These are phyloP conservation scores for Phialophora expanda DNA, from an alignment of 2,329 filamentous ascomycete species.

Conservation along the genomic window DNA sequence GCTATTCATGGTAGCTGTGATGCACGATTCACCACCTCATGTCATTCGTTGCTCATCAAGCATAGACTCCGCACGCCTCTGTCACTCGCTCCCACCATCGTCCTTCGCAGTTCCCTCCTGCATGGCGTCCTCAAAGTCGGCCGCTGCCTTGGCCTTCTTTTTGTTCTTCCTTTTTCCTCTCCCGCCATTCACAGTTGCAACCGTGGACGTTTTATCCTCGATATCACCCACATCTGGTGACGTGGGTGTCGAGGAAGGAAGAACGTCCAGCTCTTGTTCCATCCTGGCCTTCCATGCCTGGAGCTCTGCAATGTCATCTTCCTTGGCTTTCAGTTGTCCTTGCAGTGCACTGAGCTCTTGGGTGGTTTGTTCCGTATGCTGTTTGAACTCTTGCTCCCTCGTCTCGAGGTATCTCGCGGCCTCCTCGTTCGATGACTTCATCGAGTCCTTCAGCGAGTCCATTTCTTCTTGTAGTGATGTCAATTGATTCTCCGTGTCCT, in stretches of 20 bases:
- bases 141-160: constrained; percentile 17
- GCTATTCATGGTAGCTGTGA: not conserved
- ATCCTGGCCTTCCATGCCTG: constrained; percentile 29
- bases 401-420: constrained; percentile 14
- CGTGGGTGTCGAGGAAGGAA: not conserved
- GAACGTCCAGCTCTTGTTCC: constrained; percentile 22
- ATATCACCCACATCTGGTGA: constrained; percentile 13
- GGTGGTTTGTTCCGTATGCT: constrained; percentile 6
- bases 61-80: not conserved
- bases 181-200: constrained; percentile 21
- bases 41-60: not conserved
- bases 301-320: constrained; percentile 21
- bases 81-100: not conserved
- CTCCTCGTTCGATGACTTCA: constrained; percentile 16
- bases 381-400: constrained; percentile 20
- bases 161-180: constrained; percentile 8
- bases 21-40: not conserved
- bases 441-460: constrained; percentile 19
- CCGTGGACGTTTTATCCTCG: constrained; percentile 22
- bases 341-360: constrained; percentile 17
- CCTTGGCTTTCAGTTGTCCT: constrained; percentile 22
- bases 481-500: constrained; percentile 17
- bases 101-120: not conserved
- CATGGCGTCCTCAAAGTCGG: not conserved
- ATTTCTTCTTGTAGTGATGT: constrained; percentile 18